Evolutionary conservation across 2,329 filamentous ascomycete species (phyloP), one percentile per base, ranked within the genome.

Genomic region (Paracorniculantispora psalliotae): DNA sequence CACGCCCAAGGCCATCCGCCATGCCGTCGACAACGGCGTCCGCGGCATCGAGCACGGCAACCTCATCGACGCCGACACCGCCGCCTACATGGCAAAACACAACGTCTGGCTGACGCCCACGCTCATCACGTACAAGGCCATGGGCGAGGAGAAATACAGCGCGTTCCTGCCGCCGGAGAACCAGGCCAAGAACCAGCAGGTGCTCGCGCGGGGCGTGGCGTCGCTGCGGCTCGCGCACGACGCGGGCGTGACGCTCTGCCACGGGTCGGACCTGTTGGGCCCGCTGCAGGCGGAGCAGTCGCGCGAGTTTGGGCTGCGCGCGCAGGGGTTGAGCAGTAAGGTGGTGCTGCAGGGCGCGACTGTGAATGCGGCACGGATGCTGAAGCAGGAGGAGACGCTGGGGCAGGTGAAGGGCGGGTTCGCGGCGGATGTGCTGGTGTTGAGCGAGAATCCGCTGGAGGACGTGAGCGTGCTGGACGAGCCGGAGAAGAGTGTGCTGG

Each of bases 231-330:
- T 83, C 21, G 80, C 80, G 2, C 68, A 73, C 21, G 74, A 80
- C 10, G 79, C 78, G 0, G 81, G 81, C 0, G 80, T 85, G 1
- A 79, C 73, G 0, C 79, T 85, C 43, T 84, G 81, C 65, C 83
- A 77, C 62, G 82, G 82, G 0, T 79, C 79, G 0, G 71, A 73
- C 43, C 64, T 73, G 4, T 65, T 72, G 2, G 69, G 71, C 0
- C 69, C 70, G 3, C 56, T 73, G 28, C 64, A 67, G 26, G 63
- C 63, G 2, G 67, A 68, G 59, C 71, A 73, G 62, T 68, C 65
- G 37, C 65, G 65, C 26, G 71, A 73, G 64, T 73, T 73, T 59
- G 65, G 64, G 0, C 64, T 73, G 9, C 65, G 71, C 6, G 58
- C 61, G 10, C 59, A 62, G 44, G 67, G 63, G 0, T 58, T 73